Base-by-base conservation (phyloP, 1,284 basidiomycete genomes). In the Apiotrichum laibachii region DNA sequence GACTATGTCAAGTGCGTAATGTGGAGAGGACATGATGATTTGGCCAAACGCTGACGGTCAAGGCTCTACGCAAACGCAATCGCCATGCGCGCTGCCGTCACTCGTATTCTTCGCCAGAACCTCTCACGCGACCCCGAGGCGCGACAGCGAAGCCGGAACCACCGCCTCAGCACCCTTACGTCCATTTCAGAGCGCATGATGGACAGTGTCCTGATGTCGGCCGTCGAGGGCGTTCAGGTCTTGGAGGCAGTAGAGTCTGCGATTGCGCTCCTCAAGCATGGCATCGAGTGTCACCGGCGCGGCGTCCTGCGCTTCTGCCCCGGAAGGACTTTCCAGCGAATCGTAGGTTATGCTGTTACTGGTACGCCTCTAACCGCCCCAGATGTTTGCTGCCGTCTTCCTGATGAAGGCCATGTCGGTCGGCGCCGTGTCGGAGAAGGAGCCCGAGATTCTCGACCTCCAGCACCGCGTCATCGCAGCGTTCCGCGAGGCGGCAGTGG, bases 41-140 rank as follows among this genome's bases (percentile, higher is more conserved):
- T 12, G 5, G 2, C 18, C 2, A 5, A 22, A 7, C 15, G 19
- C 31, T 37, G 22, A 13, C 39, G 26, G 12, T 22, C 19, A 15
- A 64, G 62, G 22, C 45, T 65, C 18, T 65, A 65, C 50, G 57
- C 55, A 12, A 65, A 65, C 47, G 57, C 64, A 9, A 65, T 62
- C 12, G 59, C 61, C 2, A 61, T 63, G 61, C 58, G 64, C 22
- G 61, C 61, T 1, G 59, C 60, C 5, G 26, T 48, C 16, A n/a
- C 44, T 2, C 53, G 53, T 12, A 33, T 55, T 9, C 26, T 48
- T 8, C 22, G 53, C 10, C 35, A 39, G 12, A 45, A 21, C 35
- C n/a, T n/a, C 9, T 13, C 33, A 1, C 34, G 53, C 13, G 43
- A 50, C 9, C n/a, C 34, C 12, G 49, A 50, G 49, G 49, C 19